Conservation (phyloP, 495 filamentous ascomycete species). For the Talaromyces thailandensis region DNA sequence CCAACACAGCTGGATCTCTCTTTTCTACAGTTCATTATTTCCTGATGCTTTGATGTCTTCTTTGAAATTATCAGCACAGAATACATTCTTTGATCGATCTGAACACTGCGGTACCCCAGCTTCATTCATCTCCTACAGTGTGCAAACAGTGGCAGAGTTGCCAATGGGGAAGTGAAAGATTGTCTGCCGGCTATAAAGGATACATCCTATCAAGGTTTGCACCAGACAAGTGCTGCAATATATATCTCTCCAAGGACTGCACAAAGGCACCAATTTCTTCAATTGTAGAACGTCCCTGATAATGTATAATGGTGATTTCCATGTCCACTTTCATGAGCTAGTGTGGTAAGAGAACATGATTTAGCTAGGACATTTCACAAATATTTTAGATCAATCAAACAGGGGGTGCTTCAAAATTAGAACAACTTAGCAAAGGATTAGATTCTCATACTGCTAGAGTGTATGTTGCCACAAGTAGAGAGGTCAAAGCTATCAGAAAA, state of each 20-base stretch:
- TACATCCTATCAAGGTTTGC: too few relatives aligned
- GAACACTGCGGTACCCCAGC: not conserved
- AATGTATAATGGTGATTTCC: not conserved
- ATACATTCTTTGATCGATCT: conserved; percentile 1
- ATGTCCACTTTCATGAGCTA: not conserved
- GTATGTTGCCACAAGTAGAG: not conserved
- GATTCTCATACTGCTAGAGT: not conserved
- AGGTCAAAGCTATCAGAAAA: not conserved
- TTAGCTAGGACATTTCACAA: not conserved
- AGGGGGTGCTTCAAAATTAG: not conserved
- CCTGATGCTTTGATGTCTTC: conserved; percentile 1
- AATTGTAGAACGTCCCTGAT: not conserved
- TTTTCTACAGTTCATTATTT: conserved; percentile 7
- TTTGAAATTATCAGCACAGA: conserved; percentile 1
- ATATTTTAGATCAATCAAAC: not conserved
- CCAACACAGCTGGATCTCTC: not conserved
- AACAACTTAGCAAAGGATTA: not conserved
- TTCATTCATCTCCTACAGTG: too few relatives aligned
- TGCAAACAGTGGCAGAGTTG: too few relatives aligned
- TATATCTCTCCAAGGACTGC: not conserved
- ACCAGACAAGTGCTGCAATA: not conserved
- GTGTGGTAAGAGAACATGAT: not conserved
- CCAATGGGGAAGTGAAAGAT: too few relatives aligned
- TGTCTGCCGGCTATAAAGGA: too few relatives aligned
- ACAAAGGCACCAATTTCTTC: not conserved